Base-by-base conservation (phyloP, 257 asterid species). In the Jacaranda mimosifolia region DNA sequence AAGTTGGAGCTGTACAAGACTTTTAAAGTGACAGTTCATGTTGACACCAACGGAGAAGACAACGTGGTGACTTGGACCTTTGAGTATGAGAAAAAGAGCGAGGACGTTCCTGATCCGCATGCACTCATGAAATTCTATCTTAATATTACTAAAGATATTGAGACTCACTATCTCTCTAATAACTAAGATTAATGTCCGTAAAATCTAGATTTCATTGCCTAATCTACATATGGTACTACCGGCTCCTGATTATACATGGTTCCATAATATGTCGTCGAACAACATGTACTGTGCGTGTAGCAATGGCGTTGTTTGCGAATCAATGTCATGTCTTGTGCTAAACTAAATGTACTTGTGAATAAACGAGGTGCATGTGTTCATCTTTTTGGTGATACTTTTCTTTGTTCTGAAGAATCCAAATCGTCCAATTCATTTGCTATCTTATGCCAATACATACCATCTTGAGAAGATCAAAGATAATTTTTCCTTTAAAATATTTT, bases 1-100 rank as follows among this genome's bases (percentile, higher is more conserved):
- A 57, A 82, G 0, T 32, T 84, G 85, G 79, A 88, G 62, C 19
- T 82, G 5, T 88, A 88, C 82, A 86, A 82, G 51, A 46, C 68
- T n/a, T 42, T 88, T 52, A 63, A 63, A 13, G 0, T 14, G 11
- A 83, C 60, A 7, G 76, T 83, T 21, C 79, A 72, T 15, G 85
- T 86, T 3, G 86, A 74, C 57, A 77, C 79, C 10, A 74, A 11
- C 0, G 85, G 79, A 5, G 81, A 81, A 1, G 74, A 73, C 46
- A 78, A 77, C 56, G 39, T 85, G 38, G 82, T 77, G 0, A 87
- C 87, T 1, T 85, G 85, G 84, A 85, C 89, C 5, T 11, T 85
- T 7, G 81, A 75, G 48, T 85, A 85, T 32, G 91, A 85, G 85
- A 87, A 85, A 46, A 39, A 67, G 68, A 69, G 46, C 2, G 85